Percentiles rank a stretch among this genome's conserved stretches.
phyloP scores from a whole-genome alignment of 139 green algal genomes.

The Coelastrella sp. region DNA sequence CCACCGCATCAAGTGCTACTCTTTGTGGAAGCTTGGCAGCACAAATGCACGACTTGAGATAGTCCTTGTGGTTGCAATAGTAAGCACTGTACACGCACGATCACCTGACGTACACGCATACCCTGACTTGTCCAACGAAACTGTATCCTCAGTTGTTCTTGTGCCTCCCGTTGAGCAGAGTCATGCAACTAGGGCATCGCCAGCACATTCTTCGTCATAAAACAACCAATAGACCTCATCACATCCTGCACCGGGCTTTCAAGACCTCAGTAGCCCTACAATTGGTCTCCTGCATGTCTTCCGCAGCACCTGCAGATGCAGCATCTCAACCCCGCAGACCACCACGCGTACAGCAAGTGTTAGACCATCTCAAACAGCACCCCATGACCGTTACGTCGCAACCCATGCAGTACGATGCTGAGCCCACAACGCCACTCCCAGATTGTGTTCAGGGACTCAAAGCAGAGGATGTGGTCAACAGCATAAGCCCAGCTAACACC shows the following conservation, averaged over 20 bases:
- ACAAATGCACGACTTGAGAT: background rate
- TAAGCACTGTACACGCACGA: too few species aligned
- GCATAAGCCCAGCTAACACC: background rate
- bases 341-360: conserved; percentile 13
- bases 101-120: too few species aligned
- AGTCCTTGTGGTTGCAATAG: background rate
- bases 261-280: background rate
- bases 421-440: conserved; percentile 40
- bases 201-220: too few species aligned
- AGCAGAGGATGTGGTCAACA: conserved; percentile 42
- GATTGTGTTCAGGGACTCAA: conserved; percentile 43
- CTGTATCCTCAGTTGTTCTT: background rate
- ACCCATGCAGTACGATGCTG: conserved; percentile 47
- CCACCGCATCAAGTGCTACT: too few species aligned
- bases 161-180: background rate
- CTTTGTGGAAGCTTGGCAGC: too few species aligned
- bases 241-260: background rate
- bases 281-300: conserved; percentile 5
- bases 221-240: background rate
- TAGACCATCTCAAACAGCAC: conserved; percentile 27
- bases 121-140: background rate
- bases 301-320: background rate
- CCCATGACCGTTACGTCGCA: conserved; percentile 27
- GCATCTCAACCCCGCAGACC: conserved; percentile 4
- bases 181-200: background rate